Evolutionary conservation across 257 asterid genomes (phyloP).

Genomic region (Solanum gracilifrons): DNA sequence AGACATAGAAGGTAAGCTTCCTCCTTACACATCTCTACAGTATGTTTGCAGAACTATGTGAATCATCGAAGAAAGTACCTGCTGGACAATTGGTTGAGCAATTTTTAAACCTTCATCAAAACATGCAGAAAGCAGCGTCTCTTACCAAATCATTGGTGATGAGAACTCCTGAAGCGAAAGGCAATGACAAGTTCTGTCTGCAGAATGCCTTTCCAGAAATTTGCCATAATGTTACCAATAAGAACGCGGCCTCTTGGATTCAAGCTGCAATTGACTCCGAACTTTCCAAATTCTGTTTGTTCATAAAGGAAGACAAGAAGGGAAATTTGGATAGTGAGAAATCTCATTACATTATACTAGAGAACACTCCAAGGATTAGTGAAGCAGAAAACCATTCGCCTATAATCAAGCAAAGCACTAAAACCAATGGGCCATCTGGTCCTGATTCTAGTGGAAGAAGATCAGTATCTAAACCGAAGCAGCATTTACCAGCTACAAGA

Average conservation of each 20-base stretch:
- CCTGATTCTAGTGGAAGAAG: slow-evolving; percentile 13
- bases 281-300: slow-evolving; percentile 55
- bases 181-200: not conserved
- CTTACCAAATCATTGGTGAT: slow-evolving; percentile 19
- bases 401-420: slow-evolving; percentile 14
- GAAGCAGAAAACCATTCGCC: slow-evolving; percentile 20
- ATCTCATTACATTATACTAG: slow-evolving; percentile 32
- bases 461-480: slow-evolving; percentile 16
- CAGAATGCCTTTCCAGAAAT: slow-evolving; percentile 7
- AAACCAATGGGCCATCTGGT: not conserved
- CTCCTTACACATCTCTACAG: slow-evolving; percentile 16
- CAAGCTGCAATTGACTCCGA: slow-evolving; percentile 73
- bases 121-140: slow-evolving; percentile 31
- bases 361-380: slow-evolving; percentile 19
- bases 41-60: slow-evolving; percentile 62
- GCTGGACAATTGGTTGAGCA: slow-evolving; percentile 50
- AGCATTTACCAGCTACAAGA: slow-evolving; percentile 9
- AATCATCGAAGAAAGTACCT: slow-evolving; percentile 33
- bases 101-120: slow-evolving; percentile 46
- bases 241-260: slow-evolving; percentile 59
- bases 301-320: slow-evolving; percentile 35
- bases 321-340: slow-evolving; percentile 22
- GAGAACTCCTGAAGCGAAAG: slow-evolving; percentile 19
- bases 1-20: not conserved
- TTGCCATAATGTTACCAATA: slow-evolving; percentile 9